These are phyloP conservation scores for Botrytis fabae DNA, from an alignment of 2,329 filamentous ascomycete species.

Conservation along the genomic window DNA sequence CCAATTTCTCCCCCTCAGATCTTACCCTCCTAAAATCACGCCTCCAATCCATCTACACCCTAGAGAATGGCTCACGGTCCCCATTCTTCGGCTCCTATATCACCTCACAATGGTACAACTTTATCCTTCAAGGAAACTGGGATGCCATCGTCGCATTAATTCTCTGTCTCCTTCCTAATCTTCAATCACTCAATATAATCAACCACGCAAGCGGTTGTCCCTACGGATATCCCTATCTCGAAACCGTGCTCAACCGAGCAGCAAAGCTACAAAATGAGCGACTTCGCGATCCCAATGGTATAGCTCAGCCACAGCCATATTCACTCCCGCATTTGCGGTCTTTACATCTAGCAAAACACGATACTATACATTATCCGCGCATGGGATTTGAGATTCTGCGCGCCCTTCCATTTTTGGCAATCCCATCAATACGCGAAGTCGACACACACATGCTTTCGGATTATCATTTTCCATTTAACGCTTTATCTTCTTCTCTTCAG, in stretches of 20 bases:
- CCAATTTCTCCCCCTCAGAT: not conserved
- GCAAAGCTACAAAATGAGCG: slow-evolving; percentile 5
- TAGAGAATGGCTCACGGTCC: not conserved
- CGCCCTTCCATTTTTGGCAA: slow-evolving; percentile 6
- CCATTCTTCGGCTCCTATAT: not conserved
- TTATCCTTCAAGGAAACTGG: slow-evolving; percentile 17
- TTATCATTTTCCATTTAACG: slow-evolving; percentile 5
- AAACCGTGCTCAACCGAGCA: slow-evolving; percentile 18
- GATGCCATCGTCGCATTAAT: slow-evolving; percentile 19
- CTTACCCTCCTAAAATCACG: not conserved
- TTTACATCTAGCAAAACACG: slow-evolving; percentile 15
- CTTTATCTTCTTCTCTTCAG: not conserved
- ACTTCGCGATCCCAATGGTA: not conserved
- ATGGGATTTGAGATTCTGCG: slow-evolving; percentile 21
- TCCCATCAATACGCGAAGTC: slow-evolving; percentile 13
- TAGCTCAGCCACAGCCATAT: not conserved
- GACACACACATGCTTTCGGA: slow-evolving; percentile 19
- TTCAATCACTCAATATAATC: slow-evolving; percentile 19
- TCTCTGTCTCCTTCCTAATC: slow-evolving; percentile 23
- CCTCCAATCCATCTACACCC: not conserved
- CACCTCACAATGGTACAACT: not conserved
- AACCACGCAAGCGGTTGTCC: slow-evolving; percentile 21
- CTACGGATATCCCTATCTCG: slow-evolving; percentile 23
- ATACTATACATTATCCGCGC: slow-evolving; percentile 8
- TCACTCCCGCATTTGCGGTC: not conserved